Evolutionary conservation across 2,329 filamentous ascomycete species (phyloP).

Genomic region (Aspergillus caelatus): DNA sequence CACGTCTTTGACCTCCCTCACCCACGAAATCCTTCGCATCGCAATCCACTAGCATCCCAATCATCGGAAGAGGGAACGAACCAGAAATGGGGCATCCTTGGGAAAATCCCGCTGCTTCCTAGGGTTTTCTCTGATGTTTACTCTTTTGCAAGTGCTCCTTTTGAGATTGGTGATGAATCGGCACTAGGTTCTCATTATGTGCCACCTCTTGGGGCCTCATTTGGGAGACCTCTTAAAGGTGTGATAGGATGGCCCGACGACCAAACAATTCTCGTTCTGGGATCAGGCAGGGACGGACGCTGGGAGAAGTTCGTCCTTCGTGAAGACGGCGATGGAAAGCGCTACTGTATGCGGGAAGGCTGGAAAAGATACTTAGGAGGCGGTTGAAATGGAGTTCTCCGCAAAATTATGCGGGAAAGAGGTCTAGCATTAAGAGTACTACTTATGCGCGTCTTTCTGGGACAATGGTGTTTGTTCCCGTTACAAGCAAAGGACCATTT

Average conservation of each 20-base stretch:
- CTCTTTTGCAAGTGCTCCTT: conserved; percentile 77
- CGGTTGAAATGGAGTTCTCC: conserved; percentile 22
- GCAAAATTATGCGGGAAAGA: background rate
- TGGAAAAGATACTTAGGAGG: conserved; percentile 77
- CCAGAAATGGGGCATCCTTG: conserved; percentile 83
- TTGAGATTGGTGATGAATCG: conserved; percentile 79
- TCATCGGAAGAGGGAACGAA: conserved; percentile 53
- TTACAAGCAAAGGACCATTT: background rate
- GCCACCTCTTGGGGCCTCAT: conserved; percentile 56
- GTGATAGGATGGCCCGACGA: conserved; percentile 83
- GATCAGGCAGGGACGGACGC: conserved; percentile 75
- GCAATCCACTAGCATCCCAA: conserved; percentile 38
- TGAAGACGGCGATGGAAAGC: conserved; percentile 69
- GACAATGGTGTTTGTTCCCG: background rate
- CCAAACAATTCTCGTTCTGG: conserved; percentile 72
- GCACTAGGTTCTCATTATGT: conserved; percentile 44
- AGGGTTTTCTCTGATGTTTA: conserved; percentile 87
- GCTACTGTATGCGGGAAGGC: conserved; percentile 69
- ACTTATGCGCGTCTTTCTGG: conserved; percentile 9
- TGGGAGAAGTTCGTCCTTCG: conserved; percentile 85
- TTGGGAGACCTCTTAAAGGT: conserved; percentile 72
- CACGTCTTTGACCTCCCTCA: conserved; percentile 86
- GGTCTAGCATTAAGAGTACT: conserved; percentile 14
- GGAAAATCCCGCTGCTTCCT: conserved; percentile 81
- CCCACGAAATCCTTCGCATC: conserved; percentile 35